These are phyloP conservation scores for Actinidia chinensis DNA, from an alignment of 179 eudicot species.

Conservation along the genomic window DNA sequence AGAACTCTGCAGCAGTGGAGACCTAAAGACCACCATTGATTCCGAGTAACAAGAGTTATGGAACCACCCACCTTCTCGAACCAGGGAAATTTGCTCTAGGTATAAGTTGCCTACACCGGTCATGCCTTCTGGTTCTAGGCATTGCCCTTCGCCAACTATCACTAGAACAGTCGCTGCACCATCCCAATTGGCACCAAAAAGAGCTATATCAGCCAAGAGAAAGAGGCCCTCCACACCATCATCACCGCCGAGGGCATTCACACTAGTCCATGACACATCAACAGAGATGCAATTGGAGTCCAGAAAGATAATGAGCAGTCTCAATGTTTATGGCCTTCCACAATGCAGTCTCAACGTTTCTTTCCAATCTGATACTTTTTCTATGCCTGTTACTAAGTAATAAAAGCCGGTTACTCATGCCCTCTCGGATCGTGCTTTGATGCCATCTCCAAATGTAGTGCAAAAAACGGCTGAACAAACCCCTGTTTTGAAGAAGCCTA, in stretches of 20 bases:
- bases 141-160: constrained; percentile 64
- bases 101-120: constrained; percentile 65
- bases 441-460: constrained; percentile 63
- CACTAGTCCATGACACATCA: constrained; percentile 65
- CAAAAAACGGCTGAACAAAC: constrained; percentile 46
- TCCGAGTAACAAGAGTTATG: constrained; percentile 67
- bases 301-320: constrained; percentile 48
- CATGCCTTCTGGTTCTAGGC: constrained; percentile 41
- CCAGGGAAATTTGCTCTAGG: constrained; percentile 77
- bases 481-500: constrained; percentile 49
- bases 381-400: constrained; percentile 65
- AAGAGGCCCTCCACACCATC: constrained; percentile 72
- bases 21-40: constrained; percentile 48
- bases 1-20: constrained; percentile 48
- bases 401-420: constrained; percentile 67
- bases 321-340: constrained; percentile 89
- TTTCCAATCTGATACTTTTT: constrained; percentile 73
- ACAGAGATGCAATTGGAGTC: constrained; percentile 44
- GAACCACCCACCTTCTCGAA: constrained; percentile 50
- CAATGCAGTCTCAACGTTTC: constrained; percentile 88
- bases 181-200: constrained; percentile 48
- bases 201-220: constrained; percentile 86
- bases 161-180: constrained; percentile 44
- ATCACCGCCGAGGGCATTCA: constrained; percentile 56
- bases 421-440: constrained; percentile 67